A percentile compares a stretch with the other conserved stretches of the same genome.
Conservation (phyloP, 495 filamentous ascomycete species). For the Cairneyella variabilis region DNA sequence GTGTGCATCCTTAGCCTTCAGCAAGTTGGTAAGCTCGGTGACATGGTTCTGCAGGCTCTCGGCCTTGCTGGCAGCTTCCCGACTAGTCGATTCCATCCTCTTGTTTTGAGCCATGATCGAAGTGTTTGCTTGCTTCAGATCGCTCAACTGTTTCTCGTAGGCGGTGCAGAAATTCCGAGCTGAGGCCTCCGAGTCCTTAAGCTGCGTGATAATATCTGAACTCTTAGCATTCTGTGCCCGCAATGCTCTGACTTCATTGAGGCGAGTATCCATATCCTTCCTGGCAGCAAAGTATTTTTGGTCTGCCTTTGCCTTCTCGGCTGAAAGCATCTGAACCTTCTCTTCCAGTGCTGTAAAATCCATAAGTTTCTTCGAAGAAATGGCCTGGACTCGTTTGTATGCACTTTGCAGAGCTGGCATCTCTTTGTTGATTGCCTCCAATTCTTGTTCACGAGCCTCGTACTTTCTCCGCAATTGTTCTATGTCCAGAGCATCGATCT, state of each 20-base stretch:
- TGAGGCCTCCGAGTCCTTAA: constrained; percentile 82
- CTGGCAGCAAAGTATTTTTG: constrained; percentile 96
- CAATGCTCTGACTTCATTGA: constrained; percentile 70
- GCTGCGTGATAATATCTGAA: constrained; percentile 85
- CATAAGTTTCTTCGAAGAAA: constrained; percentile 82
- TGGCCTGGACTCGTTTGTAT: constrained; percentile 76
- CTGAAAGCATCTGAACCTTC: constrained; percentile 63
- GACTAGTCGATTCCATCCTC: constrained; percentile 62
- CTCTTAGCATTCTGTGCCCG: constrained; percentile 81
- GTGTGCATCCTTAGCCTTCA: constrained; percentile 69
- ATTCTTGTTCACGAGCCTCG: constrained; percentile 68
- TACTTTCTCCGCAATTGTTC: constrained; percentile 75
- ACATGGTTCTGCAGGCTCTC: constrained; percentile 77
- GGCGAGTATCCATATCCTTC: constrained; percentile 83
- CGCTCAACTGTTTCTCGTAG: constrained; percentile 83
- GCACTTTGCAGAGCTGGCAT: constrained; percentile 80
- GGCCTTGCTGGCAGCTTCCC: constrained; percentile 60
- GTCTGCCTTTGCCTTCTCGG: constrained; percentile 93
- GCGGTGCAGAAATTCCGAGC: constrained; percentile 61
- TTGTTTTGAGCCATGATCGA: constrained; percentile 64
- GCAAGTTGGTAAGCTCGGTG: constrained; percentile 63
- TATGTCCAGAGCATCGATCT: constrained; percentile 47
- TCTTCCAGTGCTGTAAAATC: constrained; percentile 76
- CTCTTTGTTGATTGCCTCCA: constrained; percentile 79
- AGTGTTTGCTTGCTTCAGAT: constrained; percentile 70